Evolutionary conservation across 176 grass and related monocot genomes (phyloP).

Genomic region (Carex pumila): DNA sequence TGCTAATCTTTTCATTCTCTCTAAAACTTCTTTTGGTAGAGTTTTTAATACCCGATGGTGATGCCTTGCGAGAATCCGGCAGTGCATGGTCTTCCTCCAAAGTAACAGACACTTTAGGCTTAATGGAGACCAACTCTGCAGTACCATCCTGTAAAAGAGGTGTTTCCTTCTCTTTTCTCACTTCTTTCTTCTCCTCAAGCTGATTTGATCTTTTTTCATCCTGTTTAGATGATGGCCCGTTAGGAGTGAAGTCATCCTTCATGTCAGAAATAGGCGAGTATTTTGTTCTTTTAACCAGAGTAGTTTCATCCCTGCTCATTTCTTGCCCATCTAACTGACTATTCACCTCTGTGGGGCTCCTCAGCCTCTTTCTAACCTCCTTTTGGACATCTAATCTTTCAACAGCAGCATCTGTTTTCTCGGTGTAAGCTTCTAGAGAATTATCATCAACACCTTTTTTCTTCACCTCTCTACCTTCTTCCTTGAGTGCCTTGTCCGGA

Average conservation of each 20-base stretch:
- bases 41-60: constrained; percentile 31
- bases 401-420: constrained; percentile 27
- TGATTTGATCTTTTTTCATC: constrained; percentile 36
- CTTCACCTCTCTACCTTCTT: constrained; percentile 13
- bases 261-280: not conserved
- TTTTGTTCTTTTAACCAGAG: constrained; percentile 16
- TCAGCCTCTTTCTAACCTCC: constrained; percentile 36
- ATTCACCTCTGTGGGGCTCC: constrained; percentile 24
- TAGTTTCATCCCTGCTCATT: constrained; percentile 31
- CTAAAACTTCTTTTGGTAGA: constrained; percentile 30
- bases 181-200: constrained; percentile 48
- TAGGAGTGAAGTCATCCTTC: constrained; percentile 13
- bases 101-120: constrained; percentile 8
- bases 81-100: not conserved
- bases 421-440: constrained; percentile 25
- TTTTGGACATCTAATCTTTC: constrained; percentile 29
- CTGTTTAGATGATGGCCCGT: constrained; percentile 22
- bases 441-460: constrained; percentile 32
- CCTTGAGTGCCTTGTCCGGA: constrained; percentile 8
- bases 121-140: constrained; percentile 28
- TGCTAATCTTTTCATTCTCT: constrained; percentile 49
- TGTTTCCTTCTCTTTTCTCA: constrained; percentile 49
- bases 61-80: constrained; percentile 22
- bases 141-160: constrained; percentile 52
- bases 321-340: constrained; percentile 37